Conservation (phyloP, 768 basidiomycete genomes). For the Tricholoma saponaceum region DNA sequence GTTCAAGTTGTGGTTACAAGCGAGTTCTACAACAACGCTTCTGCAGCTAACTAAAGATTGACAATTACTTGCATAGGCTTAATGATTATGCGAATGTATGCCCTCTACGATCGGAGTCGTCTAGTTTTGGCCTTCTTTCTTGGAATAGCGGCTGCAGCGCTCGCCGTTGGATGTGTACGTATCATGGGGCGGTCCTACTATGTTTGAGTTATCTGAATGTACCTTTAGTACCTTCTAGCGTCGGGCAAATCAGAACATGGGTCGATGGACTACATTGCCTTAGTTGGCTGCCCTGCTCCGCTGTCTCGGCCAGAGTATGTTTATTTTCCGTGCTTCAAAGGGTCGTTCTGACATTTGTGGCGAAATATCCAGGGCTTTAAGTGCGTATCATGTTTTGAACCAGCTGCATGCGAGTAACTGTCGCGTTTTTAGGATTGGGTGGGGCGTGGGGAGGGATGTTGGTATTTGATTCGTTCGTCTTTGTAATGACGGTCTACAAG, state of each 20-base stretch:
- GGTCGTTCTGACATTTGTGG: background rate
- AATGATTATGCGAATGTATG: constrained; percentile 40
- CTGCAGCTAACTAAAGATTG: background rate
- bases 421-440: constrained; percentile 23
- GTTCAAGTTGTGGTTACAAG: constrained; percentile 32
- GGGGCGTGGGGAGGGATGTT: constrained; percentile 36
- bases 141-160: constrained; percentile 16
- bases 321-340: background rate
- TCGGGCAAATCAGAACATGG: constrained; percentile 11
- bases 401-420: background rate
- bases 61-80: constrained; percentile 14
- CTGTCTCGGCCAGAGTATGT: background rate
- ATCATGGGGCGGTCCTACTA: background rate
- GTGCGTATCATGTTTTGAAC: background rate
- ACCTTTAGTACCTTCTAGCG: constrained; percentile 22
- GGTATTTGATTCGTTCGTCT: constrained; percentile 36
- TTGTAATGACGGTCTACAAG: constrained; percentile 38
- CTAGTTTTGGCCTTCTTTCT: constrained; percentile 25
- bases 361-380: background rate
- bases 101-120: constrained; percentile 34
- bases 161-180: constrained; percentile 31
- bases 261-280: background rate
- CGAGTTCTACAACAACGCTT: constrained; percentile 11
- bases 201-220: background rate
- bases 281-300: background rate